Percentiles rank a stretch among this genome's conserved stretches.
These are phyloP conservation scores for Clarireedia paspali DNA, from an alignment of 2,329 filamentous ascomycete genomes.

Conservation along the genomic window DNA sequence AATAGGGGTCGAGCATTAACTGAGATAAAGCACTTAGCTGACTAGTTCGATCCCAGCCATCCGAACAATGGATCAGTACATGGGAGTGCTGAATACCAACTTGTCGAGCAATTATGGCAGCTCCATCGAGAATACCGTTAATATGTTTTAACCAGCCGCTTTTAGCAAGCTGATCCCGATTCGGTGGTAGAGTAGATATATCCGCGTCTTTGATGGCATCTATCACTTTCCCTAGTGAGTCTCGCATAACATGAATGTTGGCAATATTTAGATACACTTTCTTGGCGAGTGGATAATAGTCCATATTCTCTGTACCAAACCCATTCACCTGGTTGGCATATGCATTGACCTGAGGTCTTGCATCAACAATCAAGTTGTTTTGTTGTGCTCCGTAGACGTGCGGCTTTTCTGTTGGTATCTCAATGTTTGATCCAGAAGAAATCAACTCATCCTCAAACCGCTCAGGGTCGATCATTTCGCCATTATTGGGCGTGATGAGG, in stretches of 20 bases:
- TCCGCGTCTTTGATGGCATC: slow-evolving; percentile 91
- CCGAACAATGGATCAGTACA: slow-evolving; percentile 93
- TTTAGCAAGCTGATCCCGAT: slow-evolving; percentile 68
- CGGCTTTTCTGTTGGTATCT: slow-evolving; percentile 49
- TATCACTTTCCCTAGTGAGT: slow-evolving; percentile 78
- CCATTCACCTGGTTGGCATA: slow-evolving; percentile 90
- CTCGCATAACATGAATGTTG: slow-evolving; percentile 97
- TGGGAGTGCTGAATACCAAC: slow-evolving; percentile 91
- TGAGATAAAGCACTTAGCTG: slow-evolving; percentile 89
- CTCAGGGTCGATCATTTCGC: slow-evolving; percentile 55
- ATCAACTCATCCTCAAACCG: slow-evolving; percentile 63
- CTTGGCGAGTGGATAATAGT: slow-evolving; percentile 85
- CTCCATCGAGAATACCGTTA: slow-evolving; percentile 72
- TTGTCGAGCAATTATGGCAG: slow-evolving; percentile 74
- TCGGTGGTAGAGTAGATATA: slow-evolving; percentile 73
- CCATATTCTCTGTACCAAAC: slow-evolving; percentile 94
- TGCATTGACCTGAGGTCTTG: slow-evolving; percentile 87
- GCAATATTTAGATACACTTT: slow-evolving; percentile 94
- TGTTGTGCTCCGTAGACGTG: slow-evolving; percentile 87
- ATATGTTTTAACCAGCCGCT: slow-evolving; percentile 94
- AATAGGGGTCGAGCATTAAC: slow-evolving; percentile 92
- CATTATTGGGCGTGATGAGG: slow-evolving; percentile 25
- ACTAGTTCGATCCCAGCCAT: slow-evolving; percentile 96
- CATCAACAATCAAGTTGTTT: slow-evolving; percentile 91
- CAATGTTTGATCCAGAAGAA: slow-evolving; percentile 35